These are phyloP conservation scores for Taiozyma sp. DNA, from an alignment of 1,139 yeast genomes.

Conservation along the genomic window DNA sequence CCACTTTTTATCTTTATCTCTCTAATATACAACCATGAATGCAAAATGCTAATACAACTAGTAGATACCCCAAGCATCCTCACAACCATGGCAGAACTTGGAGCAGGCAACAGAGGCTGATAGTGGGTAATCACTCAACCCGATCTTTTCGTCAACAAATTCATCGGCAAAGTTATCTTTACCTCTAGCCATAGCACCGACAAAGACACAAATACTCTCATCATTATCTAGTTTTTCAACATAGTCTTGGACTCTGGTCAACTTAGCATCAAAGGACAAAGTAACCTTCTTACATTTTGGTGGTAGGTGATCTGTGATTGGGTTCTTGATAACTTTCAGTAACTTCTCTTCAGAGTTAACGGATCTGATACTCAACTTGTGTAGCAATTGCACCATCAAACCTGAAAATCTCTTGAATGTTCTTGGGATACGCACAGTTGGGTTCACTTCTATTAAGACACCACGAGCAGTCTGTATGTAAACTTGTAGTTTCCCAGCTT, in stretches of 20 bases:
- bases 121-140: slow-evolving; percentile 90
- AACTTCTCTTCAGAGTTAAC: slow-evolving; percentile 94
- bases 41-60: slow-evolving; percentile 21
- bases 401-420: slow-evolving; percentile 97
- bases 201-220: slow-evolving; percentile 95
- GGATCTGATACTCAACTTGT: slow-evolving; percentile 85
- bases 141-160: slow-evolving; percentile 92
- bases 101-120: slow-evolving; percentile 98
- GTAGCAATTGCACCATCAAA: slow-evolving; percentile 92
- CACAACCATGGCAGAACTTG: slow-evolving; percentile 97
- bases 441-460: slow-evolving; percentile 91
- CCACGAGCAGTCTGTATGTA: slow-evolving; percentile 95
- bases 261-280: slow-evolving; percentile 89
- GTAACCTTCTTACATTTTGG: slow-evolving; percentile 93
- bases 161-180: slow-evolving; percentile 97
- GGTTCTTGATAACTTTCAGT: slow-evolving; percentile 90
- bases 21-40: background rate
- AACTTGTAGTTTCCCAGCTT: slow-evolving; percentile 94
- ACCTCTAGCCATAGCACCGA: slow-evolving; percentile 99
- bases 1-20: slow-evolving; percentile 17
- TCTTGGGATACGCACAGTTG: slow-evolving; percentile 94
- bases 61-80: slow-evolving; percentile 90
- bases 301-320: slow-evolving; percentile 94
- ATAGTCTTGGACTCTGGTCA: slow-evolving; percentile 83
- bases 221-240: slow-evolving; percentile 75